Evolutionary conservation across 306 rosid genomes (phyloP).

Genomic region (Cucurbita pepo): DNA sequence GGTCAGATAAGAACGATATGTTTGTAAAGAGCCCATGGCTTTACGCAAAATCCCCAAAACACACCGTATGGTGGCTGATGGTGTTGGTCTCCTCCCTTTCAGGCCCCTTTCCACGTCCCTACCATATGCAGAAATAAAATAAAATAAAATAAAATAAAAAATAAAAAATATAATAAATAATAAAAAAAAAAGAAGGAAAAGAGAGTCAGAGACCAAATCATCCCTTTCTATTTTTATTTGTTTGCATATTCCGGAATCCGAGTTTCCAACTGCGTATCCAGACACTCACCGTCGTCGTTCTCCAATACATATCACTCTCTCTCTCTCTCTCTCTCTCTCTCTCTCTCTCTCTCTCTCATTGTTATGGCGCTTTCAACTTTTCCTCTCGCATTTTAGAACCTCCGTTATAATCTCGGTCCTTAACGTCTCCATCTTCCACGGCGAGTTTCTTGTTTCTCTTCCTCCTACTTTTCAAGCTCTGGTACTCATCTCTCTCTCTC

Average conservation of each 20-base stretch:
- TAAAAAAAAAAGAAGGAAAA: not conserved
- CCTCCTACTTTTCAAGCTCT: not conserved
- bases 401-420: not conserved
- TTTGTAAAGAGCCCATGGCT: not conserved
- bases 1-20: not conserved
- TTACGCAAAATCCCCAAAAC: not conserved
- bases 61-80: not conserved
- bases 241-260: slow-evolving; percentile 8
- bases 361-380: not conserved
- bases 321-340: not conserved
- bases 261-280: not conserved
- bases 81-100: not conserved
- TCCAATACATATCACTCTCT: not conserved
- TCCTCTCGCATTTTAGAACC: not conserved
- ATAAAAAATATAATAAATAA: not conserved
- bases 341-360: not conserved
- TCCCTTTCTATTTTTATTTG: not conserved
- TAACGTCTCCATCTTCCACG: not conserved
- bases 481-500: not conserved
- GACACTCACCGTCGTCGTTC: not conserved
- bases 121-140: not conserved
- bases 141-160: not conserved
- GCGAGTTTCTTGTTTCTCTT: not conserved
- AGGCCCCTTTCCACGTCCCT: not conserved
- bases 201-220: not conserved